Percentiles rank a stretch among this genome's conserved stretches.
These are phyloP conservation scores for Lactarius indigo DNA, from an alignment of 768 basidiomycete species.

Conservation along the genomic window DNA sequence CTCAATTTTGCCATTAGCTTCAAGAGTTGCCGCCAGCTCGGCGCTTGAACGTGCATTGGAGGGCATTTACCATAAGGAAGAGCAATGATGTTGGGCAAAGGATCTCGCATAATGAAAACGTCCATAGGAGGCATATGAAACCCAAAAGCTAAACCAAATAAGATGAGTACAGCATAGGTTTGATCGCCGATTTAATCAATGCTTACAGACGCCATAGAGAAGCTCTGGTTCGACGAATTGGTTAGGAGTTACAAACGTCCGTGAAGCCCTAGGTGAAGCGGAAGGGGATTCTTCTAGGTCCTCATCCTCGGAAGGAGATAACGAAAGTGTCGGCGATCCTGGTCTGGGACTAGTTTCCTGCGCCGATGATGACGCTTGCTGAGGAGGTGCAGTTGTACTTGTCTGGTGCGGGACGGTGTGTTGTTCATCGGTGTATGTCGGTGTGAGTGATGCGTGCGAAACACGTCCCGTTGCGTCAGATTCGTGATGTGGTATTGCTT, in stretches of 20 bases:
- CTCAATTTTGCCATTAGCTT: slow-evolving; percentile 73
- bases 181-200: background rate
- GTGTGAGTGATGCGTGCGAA: background rate
- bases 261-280: background rate
- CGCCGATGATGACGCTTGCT: background rate
- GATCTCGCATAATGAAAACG: slow-evolving; percentile 44
- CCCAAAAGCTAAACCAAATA: slow-evolving; percentile 52
- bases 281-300: background rate
- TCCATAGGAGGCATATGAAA: slow-evolving; percentile 59
- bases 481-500: background rate
- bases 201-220: slow-evolving; percentile 39
- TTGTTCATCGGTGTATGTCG: background rate
- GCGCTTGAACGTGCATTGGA: slow-evolving; percentile 68
- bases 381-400: background rate
- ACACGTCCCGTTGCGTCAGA: background rate
- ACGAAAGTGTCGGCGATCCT: background rate
- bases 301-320: slow-evolving; percentile 12
- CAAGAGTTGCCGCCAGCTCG: slow-evolving; percentile 69
- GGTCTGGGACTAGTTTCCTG: slow-evolving; percentile 13
- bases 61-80: slow-evolving; percentile 66
- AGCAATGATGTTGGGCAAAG: slow-evolving; percentile 71
- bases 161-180: background rate
- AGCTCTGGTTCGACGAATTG: slow-evolving; percentile 55
- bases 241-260: slow-evolving; percentile 15
- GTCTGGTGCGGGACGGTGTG: background rate